These are phyloP conservation scores for Hypoxylon lienhwacheense DNA, from an alignment of 495 filamentous ascomycete genomes.

Conservation along the genomic window DNA sequence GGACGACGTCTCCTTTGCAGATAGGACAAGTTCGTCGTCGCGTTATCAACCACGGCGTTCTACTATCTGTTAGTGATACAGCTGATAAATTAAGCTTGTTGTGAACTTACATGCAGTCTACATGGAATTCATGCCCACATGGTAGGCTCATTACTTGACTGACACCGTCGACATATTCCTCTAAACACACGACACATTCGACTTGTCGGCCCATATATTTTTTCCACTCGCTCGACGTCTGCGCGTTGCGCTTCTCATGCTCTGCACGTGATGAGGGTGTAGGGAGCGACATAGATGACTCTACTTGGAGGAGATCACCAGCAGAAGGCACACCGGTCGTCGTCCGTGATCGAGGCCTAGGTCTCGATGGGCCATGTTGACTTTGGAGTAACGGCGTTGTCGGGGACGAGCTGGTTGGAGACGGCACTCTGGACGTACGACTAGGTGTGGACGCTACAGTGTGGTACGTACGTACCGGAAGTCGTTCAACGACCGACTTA, in stretches of 20 bases:
- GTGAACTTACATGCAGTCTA: slow-evolving; percentile 90
- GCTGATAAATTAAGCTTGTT: background rate
- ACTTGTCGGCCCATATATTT: slow-evolving; percentile 85
- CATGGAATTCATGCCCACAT: slow-evolving; percentile 99
- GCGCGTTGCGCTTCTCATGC: slow-evolving; percentile 56
- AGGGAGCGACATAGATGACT: slow-evolving; percentile 42
- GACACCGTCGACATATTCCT: slow-evolving; percentile 95
- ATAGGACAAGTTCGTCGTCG: slow-evolving; percentile 94
- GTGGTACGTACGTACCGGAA: slow-evolving; percentile 95
- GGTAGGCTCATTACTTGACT: slow-evolving; percentile 95
- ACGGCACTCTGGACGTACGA: slow-evolving; percentile 57
- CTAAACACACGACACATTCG: slow-evolving; percentile 96
- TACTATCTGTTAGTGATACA: slow-evolving; percentile 47
- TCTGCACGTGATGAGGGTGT: slow-evolving; percentile 32
- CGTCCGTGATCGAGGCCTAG: slow-evolving; percentile 67
- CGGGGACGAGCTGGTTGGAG: slow-evolving; percentile 63
- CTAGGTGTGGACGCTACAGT: slow-evolving; percentile 68
- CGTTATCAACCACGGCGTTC: slow-evolving; percentile 97
- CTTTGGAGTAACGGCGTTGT: slow-evolving; percentile 72
- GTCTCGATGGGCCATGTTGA: slow-evolving; percentile 55
- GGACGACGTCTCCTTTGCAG: slow-evolving; percentile 95
- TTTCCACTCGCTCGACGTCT: slow-evolving; percentile 63
- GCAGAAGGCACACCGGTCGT: slow-evolving; percentile 60
- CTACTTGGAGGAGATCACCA: slow-evolving; percentile 39
- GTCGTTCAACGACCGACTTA: slow-evolving; percentile 89